Percentiles rank a stretch among this genome's conserved stretches.
phyloP scores from a whole-genome alignment of 2,329 filamentous ascomycete genomes.

The Phoma sp. region DNA sequence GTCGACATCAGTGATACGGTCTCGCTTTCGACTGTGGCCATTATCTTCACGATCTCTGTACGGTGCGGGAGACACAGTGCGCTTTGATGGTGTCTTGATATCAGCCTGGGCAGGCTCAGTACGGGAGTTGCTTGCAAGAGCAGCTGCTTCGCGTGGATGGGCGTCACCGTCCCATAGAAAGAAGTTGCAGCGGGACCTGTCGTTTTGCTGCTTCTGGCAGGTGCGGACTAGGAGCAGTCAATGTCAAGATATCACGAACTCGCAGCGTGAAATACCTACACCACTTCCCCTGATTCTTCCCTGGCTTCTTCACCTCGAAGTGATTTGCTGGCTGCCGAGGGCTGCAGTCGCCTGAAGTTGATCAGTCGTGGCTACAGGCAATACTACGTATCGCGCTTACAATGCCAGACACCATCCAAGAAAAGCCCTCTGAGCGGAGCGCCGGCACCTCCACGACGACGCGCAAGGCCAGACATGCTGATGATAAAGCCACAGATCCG shows the following conservation, averaged over 20 bases:
- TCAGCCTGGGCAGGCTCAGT: constrained; percentile 33
- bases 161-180: constrained; percentile 66
- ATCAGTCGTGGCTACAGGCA: constrained; percentile 16
- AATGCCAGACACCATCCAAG: constrained; percentile 36
- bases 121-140: constrained; percentile 55
- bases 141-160: constrained; percentile 53
- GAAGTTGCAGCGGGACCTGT: constrained; percentile 58
- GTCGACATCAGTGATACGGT: constrained; percentile 28
- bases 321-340: constrained; percentile 60
- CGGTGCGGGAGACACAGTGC: constrained; percentile 25
- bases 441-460: constrained; percentile 11
- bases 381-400: constrained; percentile 18
- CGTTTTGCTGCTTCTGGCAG: constrained; percentile 58
- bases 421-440: constrained; percentile 28
- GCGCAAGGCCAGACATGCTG: constrained; percentile 28
- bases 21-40: constrained; percentile 38
- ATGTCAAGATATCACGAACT: not conserved
- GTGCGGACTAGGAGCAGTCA: constrained; percentile 55
- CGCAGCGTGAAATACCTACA: constrained; percentile 37
- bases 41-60: constrained; percentile 15
- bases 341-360: constrained; percentile 57
- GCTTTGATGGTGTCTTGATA: constrained; percentile 25
- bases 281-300: constrained; percentile 62
- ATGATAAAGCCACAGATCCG: not conserved
- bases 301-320: constrained; percentile 64